Evolutionary conservation across 371 early-diverging fungal species (phyloP).

Genomic region (Funneliformis caledonium): DNA sequence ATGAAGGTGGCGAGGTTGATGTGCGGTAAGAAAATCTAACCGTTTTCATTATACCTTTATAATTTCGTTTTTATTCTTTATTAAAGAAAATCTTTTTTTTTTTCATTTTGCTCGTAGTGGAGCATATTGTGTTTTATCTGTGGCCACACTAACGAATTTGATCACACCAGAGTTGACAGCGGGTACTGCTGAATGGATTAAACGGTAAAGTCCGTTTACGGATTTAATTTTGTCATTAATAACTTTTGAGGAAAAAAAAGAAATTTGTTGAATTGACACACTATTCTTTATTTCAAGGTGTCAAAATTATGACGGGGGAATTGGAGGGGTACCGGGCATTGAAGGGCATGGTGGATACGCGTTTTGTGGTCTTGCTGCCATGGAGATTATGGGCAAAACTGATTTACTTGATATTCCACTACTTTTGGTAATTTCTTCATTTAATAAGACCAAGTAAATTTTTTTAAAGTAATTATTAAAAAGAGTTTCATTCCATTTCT

Average conservation of each 20-base stretch:
- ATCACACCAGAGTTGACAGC: slow-evolving; percentile 78
- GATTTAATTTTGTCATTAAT: neutral
- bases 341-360: slow-evolving; percentile 99
- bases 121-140: slow-evolving; percentile 87
- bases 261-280: neutral
- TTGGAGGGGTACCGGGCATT: slow-evolving; percentile 83
- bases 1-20: slow-evolving; percentile 93
- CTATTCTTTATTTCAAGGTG: slow-evolving; percentile 49
- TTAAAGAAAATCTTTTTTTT: neutral
- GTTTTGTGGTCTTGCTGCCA: slow-evolving; percentile 91
- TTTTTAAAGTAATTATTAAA: too few species aligned
- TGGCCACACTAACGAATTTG: slow-evolving; percentile 78
- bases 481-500: neutral
- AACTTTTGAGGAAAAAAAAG: slow-evolving; percentile 5
- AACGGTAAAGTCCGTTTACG: slow-evolving; percentile 42
- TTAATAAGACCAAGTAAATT: neutral
- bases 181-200: slow-evolving; percentile 76
- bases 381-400: slow-evolving; percentile 75
- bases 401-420: slow-evolving; percentile 63
- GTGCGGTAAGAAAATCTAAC: slow-evolving; percentile 56
- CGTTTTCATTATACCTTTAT: neutral
- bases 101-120: slow-evolving; percentile 57
- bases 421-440: slow-evolving; percentile 56
- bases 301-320: slow-evolving; percentile 97
- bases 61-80: neutral